Evolutionary conservation across 495 filamentous ascomycete species (phyloP).

Genomic region (Aspergillus haitiensis): DNA sequence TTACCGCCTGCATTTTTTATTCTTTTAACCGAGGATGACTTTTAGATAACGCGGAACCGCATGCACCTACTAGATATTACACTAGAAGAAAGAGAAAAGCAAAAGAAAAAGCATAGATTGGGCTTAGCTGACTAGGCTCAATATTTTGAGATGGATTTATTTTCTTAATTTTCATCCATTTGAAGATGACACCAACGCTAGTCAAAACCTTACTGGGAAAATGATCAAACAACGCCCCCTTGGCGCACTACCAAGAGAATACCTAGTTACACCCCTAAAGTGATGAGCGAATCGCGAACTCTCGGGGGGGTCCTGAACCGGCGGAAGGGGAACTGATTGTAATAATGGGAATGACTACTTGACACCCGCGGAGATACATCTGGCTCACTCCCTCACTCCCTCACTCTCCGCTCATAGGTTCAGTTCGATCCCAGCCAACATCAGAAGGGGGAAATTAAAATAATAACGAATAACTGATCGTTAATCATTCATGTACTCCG

Average conservation of each 20-base stretch:
- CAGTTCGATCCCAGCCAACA: not conserved
- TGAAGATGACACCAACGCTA: not conserved
- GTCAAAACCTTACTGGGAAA: not conserved
- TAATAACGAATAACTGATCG: no score
- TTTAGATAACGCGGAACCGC: not conserved
- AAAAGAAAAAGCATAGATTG: not conserved
- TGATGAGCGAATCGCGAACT: not conserved
- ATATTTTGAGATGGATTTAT: not conserved
- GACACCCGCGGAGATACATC: conserved; percentile 1
- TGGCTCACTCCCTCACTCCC: not conserved
- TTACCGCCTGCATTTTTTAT: not conserved
- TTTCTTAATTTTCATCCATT: not conserved
- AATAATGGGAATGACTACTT: not conserved
- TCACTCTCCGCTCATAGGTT: not conserved
- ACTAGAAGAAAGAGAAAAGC: not conserved
- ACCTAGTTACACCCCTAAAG: not conserved
- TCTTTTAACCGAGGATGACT: not conserved
- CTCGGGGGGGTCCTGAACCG: not conserved
- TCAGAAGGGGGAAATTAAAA: no score
- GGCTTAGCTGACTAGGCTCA: no score
- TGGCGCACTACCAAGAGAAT: not conserved
- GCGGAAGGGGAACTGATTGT: not conserved
- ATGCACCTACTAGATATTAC: not conserved
- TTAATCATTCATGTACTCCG: conserved; percentile 1
- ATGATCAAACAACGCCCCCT: not conserved